A percentile compares a stretch with the other conserved stretches of the same genome.
Conservation (phyloP, 176 grass and related monocot genomes). For the Oryza coarctata region DNA sequence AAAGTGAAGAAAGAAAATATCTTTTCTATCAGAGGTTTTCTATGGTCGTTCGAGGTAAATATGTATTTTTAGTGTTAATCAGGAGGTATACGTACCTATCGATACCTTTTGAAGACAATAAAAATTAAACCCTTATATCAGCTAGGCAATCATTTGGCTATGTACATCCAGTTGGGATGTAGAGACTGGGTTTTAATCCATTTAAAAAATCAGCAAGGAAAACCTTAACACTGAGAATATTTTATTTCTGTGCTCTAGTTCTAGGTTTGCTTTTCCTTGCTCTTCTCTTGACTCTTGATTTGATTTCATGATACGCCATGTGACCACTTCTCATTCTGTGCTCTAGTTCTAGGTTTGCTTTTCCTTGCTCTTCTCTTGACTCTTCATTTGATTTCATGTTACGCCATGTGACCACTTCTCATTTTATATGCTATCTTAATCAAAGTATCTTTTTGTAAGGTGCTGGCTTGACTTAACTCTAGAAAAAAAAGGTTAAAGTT, state of each 20-base stretch:
- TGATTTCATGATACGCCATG: too few species aligned
- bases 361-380: not conserved
- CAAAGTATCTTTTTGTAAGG: slow-evolving; percentile 13
- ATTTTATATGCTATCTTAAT: slow-evolving; percentile 13
- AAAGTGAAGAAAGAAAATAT: not conserved
- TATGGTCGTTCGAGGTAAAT: not conserved
- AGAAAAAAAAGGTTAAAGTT: not conserved
- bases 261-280: not conserved
- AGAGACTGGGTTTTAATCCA: too few species aligned
- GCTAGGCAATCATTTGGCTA: too few species aligned
- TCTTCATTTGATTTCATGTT: slow-evolving; percentile 19
- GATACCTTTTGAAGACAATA: not conserved
- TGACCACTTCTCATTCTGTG: not conserved
- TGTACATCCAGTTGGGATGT: too few species aligned
- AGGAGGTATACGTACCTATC: not conserved
- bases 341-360: not conserved
- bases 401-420: slow-evolving; percentile 24
- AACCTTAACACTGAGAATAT: not conserved
- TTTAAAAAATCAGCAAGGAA: too few species aligned
- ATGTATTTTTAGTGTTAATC: not conserved
- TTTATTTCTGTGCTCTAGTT: not conserved
- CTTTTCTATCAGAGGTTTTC: not conserved
- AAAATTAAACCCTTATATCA: too few species aligned
- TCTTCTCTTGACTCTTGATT: not conserved
- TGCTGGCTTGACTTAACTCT: not conserved